A percentile compares a stretch with the other conserved stretches of the same genome.
phyloP scores from a whole-genome alignment of 495 filamentous ascomycete genomes.

The Sphaerosporella brunnea region DNA sequence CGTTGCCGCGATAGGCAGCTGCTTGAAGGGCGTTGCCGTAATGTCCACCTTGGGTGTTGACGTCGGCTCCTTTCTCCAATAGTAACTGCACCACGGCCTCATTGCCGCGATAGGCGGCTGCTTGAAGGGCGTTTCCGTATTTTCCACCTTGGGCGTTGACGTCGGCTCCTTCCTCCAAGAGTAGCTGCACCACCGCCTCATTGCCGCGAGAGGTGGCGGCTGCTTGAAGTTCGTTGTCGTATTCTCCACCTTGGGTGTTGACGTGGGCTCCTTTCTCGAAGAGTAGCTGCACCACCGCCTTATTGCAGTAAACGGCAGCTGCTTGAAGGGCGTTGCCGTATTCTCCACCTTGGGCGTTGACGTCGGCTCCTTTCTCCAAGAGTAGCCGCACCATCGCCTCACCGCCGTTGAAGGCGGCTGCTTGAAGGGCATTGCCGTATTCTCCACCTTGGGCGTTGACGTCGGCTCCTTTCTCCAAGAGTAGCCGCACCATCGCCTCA shows the following conservation, averaged over 20 bases:
- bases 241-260: constrained; percentile 12
- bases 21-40: constrained; percentile 4
- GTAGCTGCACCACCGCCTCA: constrained; percentile 11
- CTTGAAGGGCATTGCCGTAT: too few relatives aligned
- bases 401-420: too few relatives aligned
- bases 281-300: constrained; percentile 14
- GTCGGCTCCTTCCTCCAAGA: constrained; percentile 24
- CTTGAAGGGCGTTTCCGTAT: constrained; percentile 21
- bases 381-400: too few relatives aligned
- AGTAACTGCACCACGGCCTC: constrained; percentile 17
- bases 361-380: constrained; percentile 22
- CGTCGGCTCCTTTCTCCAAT: constrained; percentile 19
- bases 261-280: constrained; percentile 24
- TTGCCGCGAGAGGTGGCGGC: constrained; percentile 12
- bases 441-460: too few relatives aligned
- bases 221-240: constrained; percentile 23
- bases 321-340: constrained; percentile 23
- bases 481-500: too few relatives aligned
- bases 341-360: constrained; percentile 21
- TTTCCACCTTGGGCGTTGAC: constrained; percentile 14
- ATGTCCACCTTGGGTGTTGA: constrained; percentile 8
- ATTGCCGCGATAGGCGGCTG: constrained; percentile 12
- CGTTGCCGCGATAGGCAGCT: neutral
- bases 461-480: constrained; percentile 1
- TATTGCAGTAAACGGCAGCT: constrained; percentile 12